Conservation (phyloP, 2,329 filamentous ascomycete species). For the Diaporthe sp. region DNA sequence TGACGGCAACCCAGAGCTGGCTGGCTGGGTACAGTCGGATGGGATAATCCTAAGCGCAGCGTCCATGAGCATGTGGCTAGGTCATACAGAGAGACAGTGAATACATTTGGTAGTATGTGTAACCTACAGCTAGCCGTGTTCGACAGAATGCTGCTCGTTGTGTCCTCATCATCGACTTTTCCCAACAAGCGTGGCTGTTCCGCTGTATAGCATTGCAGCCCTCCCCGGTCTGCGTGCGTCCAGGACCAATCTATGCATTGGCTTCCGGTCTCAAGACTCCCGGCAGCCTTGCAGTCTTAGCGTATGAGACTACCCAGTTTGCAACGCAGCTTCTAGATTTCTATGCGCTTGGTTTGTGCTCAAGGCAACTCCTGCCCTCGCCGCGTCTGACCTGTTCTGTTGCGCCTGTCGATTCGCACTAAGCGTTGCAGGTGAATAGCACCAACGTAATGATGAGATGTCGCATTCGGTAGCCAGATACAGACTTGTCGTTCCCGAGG, state of each 20-base stretch:
- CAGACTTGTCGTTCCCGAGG: no score
- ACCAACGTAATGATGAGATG: accelerated
- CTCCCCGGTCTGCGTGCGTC: neutral
- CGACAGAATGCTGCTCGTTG: no score
- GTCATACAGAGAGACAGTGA: neutral
- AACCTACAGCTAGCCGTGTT: no score
- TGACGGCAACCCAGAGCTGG: neutral
- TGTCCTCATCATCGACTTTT: neutral
- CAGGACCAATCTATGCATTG: neutral
- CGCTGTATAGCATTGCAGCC: neutral
- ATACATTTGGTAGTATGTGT: neutral
- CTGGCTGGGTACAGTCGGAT: neutral
- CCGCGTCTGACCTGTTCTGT: no score
- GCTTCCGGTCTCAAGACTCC: neutral
- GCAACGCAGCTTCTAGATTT: neutral
- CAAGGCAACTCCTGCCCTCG: neutral
- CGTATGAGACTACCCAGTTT: no score
- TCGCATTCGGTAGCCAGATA: no score
- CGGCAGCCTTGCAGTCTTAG: neutral
- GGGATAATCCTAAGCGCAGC: neutral
- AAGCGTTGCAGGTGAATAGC: neutral
- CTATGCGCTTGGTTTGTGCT: neutral
- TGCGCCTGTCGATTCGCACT: no score
- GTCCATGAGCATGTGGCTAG: neutral
- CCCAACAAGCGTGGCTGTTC: neutral